Percentiles rank a stretch among this genome's conserved stretches.
Evolutionary conservation across 495 filamentous ascomycete genomes (phyloP).

Genomic region (Hyaloscypha hepaticicola): DNA sequence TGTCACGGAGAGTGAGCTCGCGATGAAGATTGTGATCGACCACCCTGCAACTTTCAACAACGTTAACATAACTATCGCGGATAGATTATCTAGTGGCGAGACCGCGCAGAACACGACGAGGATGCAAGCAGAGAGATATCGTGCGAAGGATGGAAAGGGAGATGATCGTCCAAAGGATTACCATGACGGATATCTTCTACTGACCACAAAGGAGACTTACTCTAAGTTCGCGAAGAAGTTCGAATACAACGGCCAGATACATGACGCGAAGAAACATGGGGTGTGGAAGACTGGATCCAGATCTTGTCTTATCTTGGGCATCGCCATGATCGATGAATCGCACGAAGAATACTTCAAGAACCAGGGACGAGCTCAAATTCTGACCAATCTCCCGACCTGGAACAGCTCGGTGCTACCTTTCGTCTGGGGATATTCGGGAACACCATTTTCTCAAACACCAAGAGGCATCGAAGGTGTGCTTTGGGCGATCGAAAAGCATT

Average conservation of each 20-base stretch:
- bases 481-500: constrained; percentile 15
- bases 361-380: constrained; percentile 7
- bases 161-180: neutral
- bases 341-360: constrained; percentile 16
- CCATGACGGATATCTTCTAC: neutral
- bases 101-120: neutral
- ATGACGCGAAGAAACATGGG: neutral
- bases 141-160: neutral
- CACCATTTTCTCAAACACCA: constrained; percentile 11
- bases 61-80: neutral
- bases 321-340: constrained; percentile 16
- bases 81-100: neutral
- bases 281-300: neutral
- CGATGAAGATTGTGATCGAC: constrained; percentile 5
- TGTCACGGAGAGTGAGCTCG: neutral
- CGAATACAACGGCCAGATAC: neutral
- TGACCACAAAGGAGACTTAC: constrained; percentile 1
- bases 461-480: constrained; percentile 15
- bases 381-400: constrained; percentile 1
- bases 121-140: neutral
- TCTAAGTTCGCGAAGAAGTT: neutral
- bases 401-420: neutral
- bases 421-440: constrained; percentile 24
- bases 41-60: constrained; percentile 1
- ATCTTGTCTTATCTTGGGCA: constrained; percentile 10